These are phyloP conservation scores for Colletotrichum eleusines DNA, from an alignment of 2,329 filamentous ascomycete species.

Conservation along the genomic window DNA sequence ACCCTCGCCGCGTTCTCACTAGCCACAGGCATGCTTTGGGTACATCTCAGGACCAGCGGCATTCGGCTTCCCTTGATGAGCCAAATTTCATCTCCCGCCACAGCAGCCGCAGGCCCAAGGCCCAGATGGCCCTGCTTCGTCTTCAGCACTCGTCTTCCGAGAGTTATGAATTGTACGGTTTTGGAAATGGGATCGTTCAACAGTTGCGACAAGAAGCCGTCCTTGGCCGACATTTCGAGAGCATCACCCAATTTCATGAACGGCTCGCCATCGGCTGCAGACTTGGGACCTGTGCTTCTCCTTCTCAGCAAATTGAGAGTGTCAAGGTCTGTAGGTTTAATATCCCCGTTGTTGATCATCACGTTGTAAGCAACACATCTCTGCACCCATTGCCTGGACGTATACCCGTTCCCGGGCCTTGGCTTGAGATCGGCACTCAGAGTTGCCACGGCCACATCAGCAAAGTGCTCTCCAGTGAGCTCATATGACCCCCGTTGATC, in stretches of 20 bases:
- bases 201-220: neutral
- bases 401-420: neutral
- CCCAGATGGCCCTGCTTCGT: conserved; percentile 1
- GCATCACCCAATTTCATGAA: neutral
- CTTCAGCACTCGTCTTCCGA: conserved; percentile 1
- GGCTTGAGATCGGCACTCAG: conserved; percentile 8
- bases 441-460: conserved; percentile 11
- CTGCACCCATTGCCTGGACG: conserved; percentile 1
- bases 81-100: conserved; percentile 25
- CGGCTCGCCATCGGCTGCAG: neutral
- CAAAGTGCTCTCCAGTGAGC: neutral
- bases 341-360: neutral
- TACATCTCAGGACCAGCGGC: conserved; percentile 14
- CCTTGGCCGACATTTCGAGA: neutral
- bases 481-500: neutral
- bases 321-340: neutral
- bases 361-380: conserved; percentile 19
- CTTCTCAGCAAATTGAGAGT: neutral
- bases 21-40: neutral
- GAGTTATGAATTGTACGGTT: conserved; percentile 2
- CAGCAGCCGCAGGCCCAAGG: neutral
- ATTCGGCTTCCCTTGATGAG: conserved; percentile 19
- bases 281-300: neutral
- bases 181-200: conserved; percentile 11
- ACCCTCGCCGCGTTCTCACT: no score